Conservation (phyloP, 108 stramenopile species). For the Hondaea fermentalgiana region DNA sequence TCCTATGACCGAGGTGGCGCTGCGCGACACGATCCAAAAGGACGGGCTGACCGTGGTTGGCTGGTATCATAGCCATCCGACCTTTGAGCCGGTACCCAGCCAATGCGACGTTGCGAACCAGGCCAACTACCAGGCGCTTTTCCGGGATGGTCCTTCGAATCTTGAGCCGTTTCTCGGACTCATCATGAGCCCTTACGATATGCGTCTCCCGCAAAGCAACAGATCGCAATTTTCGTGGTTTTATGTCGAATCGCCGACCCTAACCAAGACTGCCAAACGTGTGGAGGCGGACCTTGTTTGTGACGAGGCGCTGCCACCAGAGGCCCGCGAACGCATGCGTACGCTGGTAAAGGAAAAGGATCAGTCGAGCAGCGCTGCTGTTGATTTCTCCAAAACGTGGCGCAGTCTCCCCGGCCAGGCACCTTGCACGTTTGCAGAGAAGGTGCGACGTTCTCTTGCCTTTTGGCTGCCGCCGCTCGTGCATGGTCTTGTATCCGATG, state of each 20-base stretch:
- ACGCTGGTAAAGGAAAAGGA: neutral
- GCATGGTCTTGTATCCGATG: neutral
- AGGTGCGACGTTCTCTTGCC: neutral
- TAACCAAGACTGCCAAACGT: constrained; percentile 9
- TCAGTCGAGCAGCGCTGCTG: neutral
- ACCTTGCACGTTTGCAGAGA: neutral
- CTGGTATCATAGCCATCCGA: constrained; percentile 54
- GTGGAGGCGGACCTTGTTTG: neutral
- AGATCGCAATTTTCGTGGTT: constrained; percentile 10
- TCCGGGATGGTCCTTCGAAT: constrained; percentile 23
- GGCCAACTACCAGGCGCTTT: constrained; percentile 44
- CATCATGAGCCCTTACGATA: constrained; percentile 51
- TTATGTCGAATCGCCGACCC: neutral
- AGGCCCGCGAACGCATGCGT: neutral
- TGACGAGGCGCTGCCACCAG: neutral
- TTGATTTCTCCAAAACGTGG: neutral
- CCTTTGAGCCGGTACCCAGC: constrained; percentile 42
- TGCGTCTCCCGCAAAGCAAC: neutral
- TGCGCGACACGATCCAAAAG: constrained; percentile 38
- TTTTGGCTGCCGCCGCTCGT: neutral
- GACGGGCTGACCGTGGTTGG: constrained; percentile 49
- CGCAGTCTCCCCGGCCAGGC: neutral
- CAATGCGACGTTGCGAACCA: constrained; percentile 59
- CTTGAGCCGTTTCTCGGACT: constrained; percentile 45
- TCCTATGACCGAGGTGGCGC: constrained; percentile 46